Evolutionary conservation across 2,329 filamentous ascomycete species (phyloP), one percentile per base, ranked within the genome.

Genomic region (Neopestalotiopsis sp.): DNA sequence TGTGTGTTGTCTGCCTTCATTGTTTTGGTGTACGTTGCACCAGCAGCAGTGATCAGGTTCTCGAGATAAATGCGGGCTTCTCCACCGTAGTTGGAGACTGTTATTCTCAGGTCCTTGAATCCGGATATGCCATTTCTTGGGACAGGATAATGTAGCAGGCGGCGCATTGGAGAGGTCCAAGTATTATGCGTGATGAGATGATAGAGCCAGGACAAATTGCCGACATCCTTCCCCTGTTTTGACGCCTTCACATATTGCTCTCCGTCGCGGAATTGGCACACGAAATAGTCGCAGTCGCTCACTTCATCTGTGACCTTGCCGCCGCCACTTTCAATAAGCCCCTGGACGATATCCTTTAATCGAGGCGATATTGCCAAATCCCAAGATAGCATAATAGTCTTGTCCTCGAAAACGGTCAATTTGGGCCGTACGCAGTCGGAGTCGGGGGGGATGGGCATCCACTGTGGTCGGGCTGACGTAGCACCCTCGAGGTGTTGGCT

Each of bases 1-100:
- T 99, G 96, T 0, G 95, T 98, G 79, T 99, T 98, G 71, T 98
- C 94, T 73, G 92, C 90, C 79, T 94, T 97, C 90, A 99, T 93
- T 0, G 94, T 97, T 82, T 97, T 97, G 38, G 96, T 99, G 77
- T 94, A 98, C 71, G 92, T 91, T 9, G 93, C 95, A 17, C 96
- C 96, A 17, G 92, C 87, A 30, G 94, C 94, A 70, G 86, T 90
- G 74, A 98, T 92, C 49, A 99, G 86, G 74, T 97, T 98, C 80
- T 98, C 95, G 4, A 99, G 86, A 76, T 98, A 99, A 66, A 94
- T 90, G 61, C 96, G 90, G 17, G 96, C 94, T 79, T 99, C 96
- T 40, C 96, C 96, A 61, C 94, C 94, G 78, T 99, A 99, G 79
- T 98, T 99, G 5, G 96, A 98, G 5, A 99, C 86, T 68, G 94